Conservation (phyloP, 768 basidiomycete species). For the Antrodiella citrinella region DNA sequence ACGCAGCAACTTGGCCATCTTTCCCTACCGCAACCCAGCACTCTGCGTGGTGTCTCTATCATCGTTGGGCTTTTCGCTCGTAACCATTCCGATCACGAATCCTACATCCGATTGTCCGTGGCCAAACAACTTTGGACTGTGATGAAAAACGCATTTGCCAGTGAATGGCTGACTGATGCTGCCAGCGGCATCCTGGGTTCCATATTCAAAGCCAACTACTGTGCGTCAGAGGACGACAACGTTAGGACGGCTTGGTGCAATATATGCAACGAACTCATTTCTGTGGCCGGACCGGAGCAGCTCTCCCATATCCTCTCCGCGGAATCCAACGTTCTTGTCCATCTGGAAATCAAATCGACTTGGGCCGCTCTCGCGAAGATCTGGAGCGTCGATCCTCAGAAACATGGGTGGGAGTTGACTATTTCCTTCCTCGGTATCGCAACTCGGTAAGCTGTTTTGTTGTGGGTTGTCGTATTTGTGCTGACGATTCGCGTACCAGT, state of each 20-base stretch:
- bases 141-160: background rate
- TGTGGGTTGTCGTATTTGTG: no score
- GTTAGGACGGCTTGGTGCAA: background rate
- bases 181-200: background rate
- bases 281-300: background rate
- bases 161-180: background rate
- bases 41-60: background rate
- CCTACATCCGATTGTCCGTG: background rate
- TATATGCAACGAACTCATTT: background rate
- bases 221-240: background rate
- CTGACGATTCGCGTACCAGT: no score
- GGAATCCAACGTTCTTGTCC: background rate
- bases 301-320: background rate
- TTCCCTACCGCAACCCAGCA: background rate
- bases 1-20: background rate
- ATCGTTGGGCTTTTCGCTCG: background rate
- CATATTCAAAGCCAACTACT: background rate
- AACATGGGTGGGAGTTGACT: background rate
- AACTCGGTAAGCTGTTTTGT: no score
- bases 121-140: background rate
- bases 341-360: background rate
- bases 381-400: background rate
- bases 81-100: background rate
- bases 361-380: background rate
- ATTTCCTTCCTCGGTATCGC: no score